Evolutionary conservation across 768 basidiomycete species (phyloP).

Genomic region (Amanita polypyramis): DNA sequence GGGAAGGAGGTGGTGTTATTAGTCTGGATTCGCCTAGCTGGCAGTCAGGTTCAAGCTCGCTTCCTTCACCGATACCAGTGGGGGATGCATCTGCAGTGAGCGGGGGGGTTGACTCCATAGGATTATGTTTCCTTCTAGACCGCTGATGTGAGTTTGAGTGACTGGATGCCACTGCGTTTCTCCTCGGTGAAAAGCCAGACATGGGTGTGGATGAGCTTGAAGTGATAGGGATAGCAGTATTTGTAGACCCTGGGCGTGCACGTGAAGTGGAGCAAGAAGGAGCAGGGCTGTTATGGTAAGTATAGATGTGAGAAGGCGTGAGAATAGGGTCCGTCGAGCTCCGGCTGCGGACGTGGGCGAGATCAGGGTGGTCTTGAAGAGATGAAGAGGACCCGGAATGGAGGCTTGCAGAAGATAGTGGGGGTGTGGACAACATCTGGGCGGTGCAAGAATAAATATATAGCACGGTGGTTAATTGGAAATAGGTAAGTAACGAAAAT

Average conservation of each 20-base stretch:
- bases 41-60: slow-evolving; percentile 6
- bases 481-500: background rate
- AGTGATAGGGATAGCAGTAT: background rate
- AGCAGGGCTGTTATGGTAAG: background rate
- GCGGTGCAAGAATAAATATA: background rate
- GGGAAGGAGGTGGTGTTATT: slow-evolving; percentile 2
- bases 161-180: background rate
- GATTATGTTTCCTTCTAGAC: background rate
- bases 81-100: slow-evolving; percentile 6
- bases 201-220: background rate
- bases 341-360: slow-evolving; percentile 3
- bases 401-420: background rate
- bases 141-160: background rate
- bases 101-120: slow-evolving; percentile 3
- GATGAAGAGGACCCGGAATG: slow-evolving; percentile 1
- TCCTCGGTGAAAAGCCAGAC: background rate
- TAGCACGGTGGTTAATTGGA: background rate
- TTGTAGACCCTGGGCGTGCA: background rate
- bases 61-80: slow-evolving; percentile 1
- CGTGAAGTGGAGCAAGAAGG: background rate
- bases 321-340: slow-evolving; percentile 6
- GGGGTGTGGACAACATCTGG: background rate
- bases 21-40: slow-evolving; percentile 6
- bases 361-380: background rate
- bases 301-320: background rate